A percentile compares a stretch with the other conserved stretches of the same genome.
phyloP scores from a whole-genome alignment of 148 eudicot species.

The Fagopyrum homotropicum region DNA sequence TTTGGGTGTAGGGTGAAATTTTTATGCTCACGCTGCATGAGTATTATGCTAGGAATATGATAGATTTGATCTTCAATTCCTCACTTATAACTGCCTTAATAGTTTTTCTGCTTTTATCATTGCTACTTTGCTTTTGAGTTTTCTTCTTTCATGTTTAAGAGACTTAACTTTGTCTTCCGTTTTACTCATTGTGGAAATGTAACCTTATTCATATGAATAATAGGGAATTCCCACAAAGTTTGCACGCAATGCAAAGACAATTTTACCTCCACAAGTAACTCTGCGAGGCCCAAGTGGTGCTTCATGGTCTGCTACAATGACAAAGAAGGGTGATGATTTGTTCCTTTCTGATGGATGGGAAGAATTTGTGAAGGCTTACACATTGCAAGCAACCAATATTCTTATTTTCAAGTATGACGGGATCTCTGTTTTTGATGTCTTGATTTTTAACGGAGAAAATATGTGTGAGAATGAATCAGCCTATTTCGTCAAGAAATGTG shows the following conservation, averaged over 20 bases:
- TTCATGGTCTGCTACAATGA: constrained; percentile 32
- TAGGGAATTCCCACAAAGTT: constrained; percentile 12
- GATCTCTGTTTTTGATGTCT: constrained; percentile 36
- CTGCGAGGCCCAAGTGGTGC: constrained; percentile 44
- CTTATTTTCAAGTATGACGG: constrained; percentile 38
- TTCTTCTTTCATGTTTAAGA: background rate
- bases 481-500: constrained; percentile 38
- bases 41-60: background rate
- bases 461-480: constrained; percentile 46
- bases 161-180: background rate
- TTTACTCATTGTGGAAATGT: background rate
- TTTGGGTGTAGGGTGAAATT: background rate
- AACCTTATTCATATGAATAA: background rate
- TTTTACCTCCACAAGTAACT: constrained; percentile 24
- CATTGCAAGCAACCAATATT: constrained; percentile 25
- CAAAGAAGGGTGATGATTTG: constrained; percentile 19
- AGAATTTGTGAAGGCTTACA: constrained; percentile 34
- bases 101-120: background rate
- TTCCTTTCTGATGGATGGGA: constrained; percentile 41
- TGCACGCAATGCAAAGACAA: constrained; percentile 11
- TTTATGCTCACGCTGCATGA: background rate
- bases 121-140: background rate
- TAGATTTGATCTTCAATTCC: background rate
- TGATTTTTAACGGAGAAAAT: constrained; percentile 34
- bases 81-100: background rate